A percentile compares a stretch with the other conserved stretches of the same genome.
phyloP scores from a whole-genome alignment of 345 rosid genomes.

The Hypericum perforatum region DNA sequence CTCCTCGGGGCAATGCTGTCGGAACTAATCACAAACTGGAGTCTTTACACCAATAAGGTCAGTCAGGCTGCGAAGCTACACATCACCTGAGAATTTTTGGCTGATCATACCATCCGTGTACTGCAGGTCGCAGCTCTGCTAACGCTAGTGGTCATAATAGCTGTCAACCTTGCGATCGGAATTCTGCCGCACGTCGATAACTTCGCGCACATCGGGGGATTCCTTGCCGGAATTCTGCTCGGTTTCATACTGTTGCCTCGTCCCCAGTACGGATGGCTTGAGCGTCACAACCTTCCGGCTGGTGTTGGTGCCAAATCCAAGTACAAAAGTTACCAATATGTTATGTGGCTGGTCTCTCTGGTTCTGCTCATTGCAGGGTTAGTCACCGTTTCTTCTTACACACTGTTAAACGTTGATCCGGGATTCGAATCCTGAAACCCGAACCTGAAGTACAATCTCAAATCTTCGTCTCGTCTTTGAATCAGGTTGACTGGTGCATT shows the following conservation, averaged over 20 bases:
- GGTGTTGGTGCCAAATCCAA: slow-evolving; percentile 12
- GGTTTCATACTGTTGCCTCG: slow-evolving; percentile 20
- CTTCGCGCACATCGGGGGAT: slow-evolving; percentile 22
- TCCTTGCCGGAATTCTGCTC: slow-evolving; percentile 18
- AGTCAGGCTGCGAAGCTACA: background rate
- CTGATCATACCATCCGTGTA: background rate
- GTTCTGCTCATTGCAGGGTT: slow-evolving; percentile 17
- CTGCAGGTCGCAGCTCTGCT: slow-evolving; percentile 17
- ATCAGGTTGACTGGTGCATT: slow-evolving; percentile 18
- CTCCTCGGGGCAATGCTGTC: slow-evolving; percentile 26
- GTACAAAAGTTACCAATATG: slow-evolving; percentile 17
- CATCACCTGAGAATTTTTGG: background rate
- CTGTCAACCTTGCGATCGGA: slow-evolving; percentile 23
- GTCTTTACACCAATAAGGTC: slow-evolving; percentile 18
- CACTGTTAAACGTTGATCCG: background rate
- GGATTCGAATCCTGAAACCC: too few relatives aligned
- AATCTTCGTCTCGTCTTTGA: background rate
- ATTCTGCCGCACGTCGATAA: slow-evolving; percentile 25
- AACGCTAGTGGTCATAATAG: slow-evolving; percentile 18
- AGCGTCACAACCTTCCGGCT: slow-evolving; percentile 7
- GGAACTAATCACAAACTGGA: slow-evolving; percentile 23
- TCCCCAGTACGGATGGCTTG: slow-evolving; percentile 15
- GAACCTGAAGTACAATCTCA: too few relatives aligned
- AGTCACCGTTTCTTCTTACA: slow-evolving; percentile 2
- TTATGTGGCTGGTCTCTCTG: slow-evolving; percentile 13